A percentile compares a stretch with the other conserved stretches of the same genome.
Conservation (phyloP, 2,329 filamentous ascomycete species). For the Exophiala sideris region DNA sequence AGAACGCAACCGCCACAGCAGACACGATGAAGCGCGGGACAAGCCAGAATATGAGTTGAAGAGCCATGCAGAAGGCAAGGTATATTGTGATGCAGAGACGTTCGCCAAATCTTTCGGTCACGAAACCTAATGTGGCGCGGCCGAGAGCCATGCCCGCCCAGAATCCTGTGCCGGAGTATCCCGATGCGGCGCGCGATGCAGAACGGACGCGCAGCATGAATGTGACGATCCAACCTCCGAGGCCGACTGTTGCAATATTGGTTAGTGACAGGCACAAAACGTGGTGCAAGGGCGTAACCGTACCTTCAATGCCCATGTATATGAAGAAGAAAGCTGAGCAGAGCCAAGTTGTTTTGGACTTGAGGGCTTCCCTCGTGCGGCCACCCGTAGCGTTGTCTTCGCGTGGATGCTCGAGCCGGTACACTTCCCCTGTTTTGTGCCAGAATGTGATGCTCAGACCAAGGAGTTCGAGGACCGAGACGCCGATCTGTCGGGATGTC, state of each 20-base stretch:
- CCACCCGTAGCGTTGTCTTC: conserved; percentile 32
- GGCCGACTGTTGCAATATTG: conserved; percentile 22
- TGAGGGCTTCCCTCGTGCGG: conserved; percentile 34
- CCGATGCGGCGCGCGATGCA: conserved; percentile 66
- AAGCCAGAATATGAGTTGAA: conserved; percentile 75
- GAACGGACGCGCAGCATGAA: conserved; percentile 80
- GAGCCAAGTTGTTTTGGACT: conserved; percentile 62
- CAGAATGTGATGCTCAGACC: conserved; percentile 60
- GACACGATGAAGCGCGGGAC: conserved; percentile 70
- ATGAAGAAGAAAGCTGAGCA: conserved; percentile 66
- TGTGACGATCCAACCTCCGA: conserved; percentile 68
- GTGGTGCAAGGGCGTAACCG: conserved; percentile 21
- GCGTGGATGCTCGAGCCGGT: conserved; percentile 50
- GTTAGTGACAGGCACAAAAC: neutral
- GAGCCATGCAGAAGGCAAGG: conserved; percentile 57
- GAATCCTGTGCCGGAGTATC: conserved; percentile 68
- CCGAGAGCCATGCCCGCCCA: conserved; percentile 77
- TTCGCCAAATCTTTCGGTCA: conserved; percentile 66
- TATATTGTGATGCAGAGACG: conserved; percentile 61
- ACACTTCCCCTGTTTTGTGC: conserved; percentile 56
- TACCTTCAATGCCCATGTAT: conserved; percentile 72
- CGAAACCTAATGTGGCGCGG: conserved; percentile 66
- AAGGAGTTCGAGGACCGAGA: conserved; percentile 55
- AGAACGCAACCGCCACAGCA: conserved; percentile 64
- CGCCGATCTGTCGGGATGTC: conserved; percentile 41